Percentiles rank a stretch among this genome's conserved stretches.
phyloP scores from a whole-genome alignment of 345 rosid genomes.

The Physaria fendleri region DNA sequence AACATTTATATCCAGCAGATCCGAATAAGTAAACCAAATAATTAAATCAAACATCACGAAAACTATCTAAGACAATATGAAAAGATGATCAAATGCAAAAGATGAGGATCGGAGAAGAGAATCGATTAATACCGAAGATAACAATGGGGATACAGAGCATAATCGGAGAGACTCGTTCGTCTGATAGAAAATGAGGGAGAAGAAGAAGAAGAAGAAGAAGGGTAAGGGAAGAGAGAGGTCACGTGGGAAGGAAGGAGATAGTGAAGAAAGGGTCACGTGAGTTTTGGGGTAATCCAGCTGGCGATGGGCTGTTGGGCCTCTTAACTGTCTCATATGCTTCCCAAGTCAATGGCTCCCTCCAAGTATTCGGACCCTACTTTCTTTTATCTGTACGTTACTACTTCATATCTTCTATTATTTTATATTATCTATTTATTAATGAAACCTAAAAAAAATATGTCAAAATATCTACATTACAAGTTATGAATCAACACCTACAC shows the following conservation, averaged over 20 bases:
- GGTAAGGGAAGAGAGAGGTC: conserved; percentile 14
- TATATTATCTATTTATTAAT: not conserved
- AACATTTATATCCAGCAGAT: too few species aligned
- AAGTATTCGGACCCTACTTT: conserved; percentile 27
- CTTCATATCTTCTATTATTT: not conserved
- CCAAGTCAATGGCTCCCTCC: conserved; percentile 24
- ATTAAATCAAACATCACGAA: not conserved
- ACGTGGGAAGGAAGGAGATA: conserved; percentile 28
- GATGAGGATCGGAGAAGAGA: conserved; percentile 12
- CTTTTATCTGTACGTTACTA: conserved; percentile 16
- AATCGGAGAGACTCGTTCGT: conserved; percentile 15
- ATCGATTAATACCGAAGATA: conserved; percentile 17
- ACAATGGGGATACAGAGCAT: conserved; percentile 25
- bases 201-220: conserved; percentile 5
- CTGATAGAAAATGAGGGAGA: not conserved
- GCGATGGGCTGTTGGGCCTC: conserved; percentile 38
- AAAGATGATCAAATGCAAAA: not conserved
- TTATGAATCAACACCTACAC: too few species aligned
- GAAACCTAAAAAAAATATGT: too few species aligned
- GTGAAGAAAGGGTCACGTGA: conserved; percentile 35
- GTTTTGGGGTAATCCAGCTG: conserved; percentile 25
- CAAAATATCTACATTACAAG: too few species aligned
- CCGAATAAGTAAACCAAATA: too few species aligned
- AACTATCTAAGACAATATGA: not conserved
- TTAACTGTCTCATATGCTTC: conserved; percentile 21